Evolutionary conservation across 1,284 basidiomycete species (phyloP).

Genomic region (Taiwanofungus camphoratus): DNA sequence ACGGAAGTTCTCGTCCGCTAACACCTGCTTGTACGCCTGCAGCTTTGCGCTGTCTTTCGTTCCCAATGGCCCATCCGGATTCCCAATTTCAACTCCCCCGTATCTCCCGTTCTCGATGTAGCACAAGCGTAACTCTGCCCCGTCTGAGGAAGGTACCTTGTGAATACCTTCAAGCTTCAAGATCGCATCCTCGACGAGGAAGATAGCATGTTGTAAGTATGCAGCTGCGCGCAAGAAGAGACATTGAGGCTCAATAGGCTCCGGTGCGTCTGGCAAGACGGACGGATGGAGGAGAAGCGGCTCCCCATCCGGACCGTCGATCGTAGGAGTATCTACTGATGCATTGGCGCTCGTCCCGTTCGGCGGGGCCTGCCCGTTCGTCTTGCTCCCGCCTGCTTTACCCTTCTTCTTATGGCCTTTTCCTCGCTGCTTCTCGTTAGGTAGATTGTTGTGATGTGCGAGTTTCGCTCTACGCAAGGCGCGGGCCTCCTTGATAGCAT

Average conservation of each 20-base stretch:
- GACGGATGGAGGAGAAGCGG: slow-evolving; percentile 56
- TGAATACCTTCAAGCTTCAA: slow-evolving; percentile 61
- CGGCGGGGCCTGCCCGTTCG: slow-evolving; percentile 57
- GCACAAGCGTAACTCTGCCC: slow-evolving; percentile 67
- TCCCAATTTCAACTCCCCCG: slow-evolving; percentile 72
- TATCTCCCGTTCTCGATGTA: slow-evolving; percentile 65
- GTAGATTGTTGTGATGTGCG: slow-evolving; percentile 39
- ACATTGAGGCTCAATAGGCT: slow-evolving; percentile 76
- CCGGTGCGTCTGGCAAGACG: slow-evolving; percentile 64
- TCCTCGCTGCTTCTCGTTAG: slow-evolving; percentile 35
- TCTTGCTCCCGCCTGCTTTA: slow-evolving; percentile 33
- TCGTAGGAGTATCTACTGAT: slow-evolving; percentile 30
- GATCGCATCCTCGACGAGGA: slow-evolving; percentile 64
- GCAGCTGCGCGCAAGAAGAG: slow-evolving; percentile 75
- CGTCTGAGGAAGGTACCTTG: slow-evolving; percentile 51
- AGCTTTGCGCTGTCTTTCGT: slow-evolving; percentile 50
- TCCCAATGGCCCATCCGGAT: slow-evolving; percentile 70
- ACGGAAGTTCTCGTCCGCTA: slow-evolving; percentile 47
- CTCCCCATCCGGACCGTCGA: slow-evolving; percentile 48
- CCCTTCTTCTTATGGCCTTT: slow-evolving; percentile 48
- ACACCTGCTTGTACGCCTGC: slow-evolving; percentile 51
- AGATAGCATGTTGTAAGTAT: slow-evolving; percentile 69
- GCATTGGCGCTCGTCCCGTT: slow-evolving; percentile 48
- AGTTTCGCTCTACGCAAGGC: slow-evolving; percentile 56
- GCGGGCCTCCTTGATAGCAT: slow-evolving; percentile 70